Conservation (phyloP, 2,329 filamentous ascomycete species). For the Phyllosticta citrichinensis region DNA sequence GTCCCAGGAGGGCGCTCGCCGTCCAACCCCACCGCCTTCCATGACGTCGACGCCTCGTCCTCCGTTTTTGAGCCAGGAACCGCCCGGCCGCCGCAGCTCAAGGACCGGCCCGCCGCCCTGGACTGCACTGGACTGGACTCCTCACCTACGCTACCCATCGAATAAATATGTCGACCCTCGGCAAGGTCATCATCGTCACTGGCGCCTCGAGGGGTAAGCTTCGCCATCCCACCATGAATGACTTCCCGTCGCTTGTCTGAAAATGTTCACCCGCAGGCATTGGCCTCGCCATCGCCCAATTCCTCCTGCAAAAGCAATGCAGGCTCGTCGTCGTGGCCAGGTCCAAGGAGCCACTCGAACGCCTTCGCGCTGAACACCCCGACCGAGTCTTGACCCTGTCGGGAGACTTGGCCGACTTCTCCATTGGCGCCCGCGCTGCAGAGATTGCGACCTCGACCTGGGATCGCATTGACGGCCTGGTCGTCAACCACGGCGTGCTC, state of each 20-base stretch:
- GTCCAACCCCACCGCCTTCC: constrained; percentile 9
- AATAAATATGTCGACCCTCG: constrained; percentile 47
- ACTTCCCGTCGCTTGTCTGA: not conserved
- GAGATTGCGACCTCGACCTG: constrained; percentile 57
- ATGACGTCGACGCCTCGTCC: too few relatives aligned
- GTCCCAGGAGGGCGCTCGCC: constrained; percentile 5
- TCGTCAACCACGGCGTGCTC: constrained; percentile 81
- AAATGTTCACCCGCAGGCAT: constrained; percentile 37
- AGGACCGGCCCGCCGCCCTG: constrained; percentile 29
- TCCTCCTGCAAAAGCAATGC: constrained; percentile 45
- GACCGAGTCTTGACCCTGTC: constrained; percentile 46
- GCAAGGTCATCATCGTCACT: constrained; percentile 48
- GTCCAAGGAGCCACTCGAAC: constrained; percentile 43
- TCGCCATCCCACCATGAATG: not conserved
- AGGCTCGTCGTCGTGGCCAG: constrained; percentile 51
- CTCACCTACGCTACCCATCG: constrained; percentile 34
- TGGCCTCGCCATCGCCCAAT: constrained; percentile 49
- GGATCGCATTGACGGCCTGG: constrained; percentile 65
- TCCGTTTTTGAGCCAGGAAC: too few relatives aligned
- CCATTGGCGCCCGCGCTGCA: constrained; percentile 50
- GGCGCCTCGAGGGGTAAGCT: constrained; percentile 51
- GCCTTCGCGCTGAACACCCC: constrained; percentile 36
- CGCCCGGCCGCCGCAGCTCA: constrained; percentile 16
- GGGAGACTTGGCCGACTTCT: constrained; percentile 47
- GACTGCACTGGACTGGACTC: constrained; percentile 42